Conservation (phyloP, 2,329 filamentous ascomycete species). For the Cercospora sesami region DNA sequence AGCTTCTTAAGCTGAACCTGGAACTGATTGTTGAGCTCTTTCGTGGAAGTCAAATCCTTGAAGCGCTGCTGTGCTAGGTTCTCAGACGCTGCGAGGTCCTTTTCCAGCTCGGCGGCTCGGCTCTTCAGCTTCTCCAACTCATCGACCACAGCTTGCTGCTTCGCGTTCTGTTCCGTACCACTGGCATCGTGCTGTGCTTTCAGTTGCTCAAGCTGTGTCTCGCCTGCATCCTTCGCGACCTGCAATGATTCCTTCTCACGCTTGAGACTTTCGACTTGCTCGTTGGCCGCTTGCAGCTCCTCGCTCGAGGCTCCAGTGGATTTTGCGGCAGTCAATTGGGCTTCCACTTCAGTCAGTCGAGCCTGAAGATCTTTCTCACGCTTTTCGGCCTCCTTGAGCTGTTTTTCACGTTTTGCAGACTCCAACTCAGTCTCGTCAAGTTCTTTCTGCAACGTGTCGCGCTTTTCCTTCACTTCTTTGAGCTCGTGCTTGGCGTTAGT, state of each 20-base stretch:
- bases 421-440: constrained; percentile 31
- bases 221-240: constrained; percentile 64
- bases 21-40: constrained; percentile 76
- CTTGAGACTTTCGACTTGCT: constrained; percentile 48
- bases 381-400: constrained; percentile 29
- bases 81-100: constrained; percentile 81
- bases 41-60: constrained; percentile 80
- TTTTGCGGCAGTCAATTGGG: constrained; percentile 58
- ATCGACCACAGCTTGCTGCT: constrained; percentile 57
- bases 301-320: constrained; percentile 51
- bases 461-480: constrained; percentile 32
- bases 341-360: constrained; percentile 54
- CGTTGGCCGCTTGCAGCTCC: constrained; percentile 53
- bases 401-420: constrained; percentile 24
- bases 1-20: constrained; percentile 82
- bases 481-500: constrained; percentile 37
- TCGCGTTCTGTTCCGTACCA: constrained; percentile 52
- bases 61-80: constrained; percentile 83
- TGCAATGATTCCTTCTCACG: constrained; percentile 61
- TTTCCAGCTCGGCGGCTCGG: constrained; percentile 69
- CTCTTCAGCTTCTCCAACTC: constrained; percentile 72
- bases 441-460: constrained; percentile 31
- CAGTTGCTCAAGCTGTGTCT: constrained; percentile 67
- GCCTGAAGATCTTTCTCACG: constrained; percentile 21
- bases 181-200: constrained; percentile 50